Conservation (phyloP, 306 rosid genomes). For the Cucurbita maxima region DNA sequence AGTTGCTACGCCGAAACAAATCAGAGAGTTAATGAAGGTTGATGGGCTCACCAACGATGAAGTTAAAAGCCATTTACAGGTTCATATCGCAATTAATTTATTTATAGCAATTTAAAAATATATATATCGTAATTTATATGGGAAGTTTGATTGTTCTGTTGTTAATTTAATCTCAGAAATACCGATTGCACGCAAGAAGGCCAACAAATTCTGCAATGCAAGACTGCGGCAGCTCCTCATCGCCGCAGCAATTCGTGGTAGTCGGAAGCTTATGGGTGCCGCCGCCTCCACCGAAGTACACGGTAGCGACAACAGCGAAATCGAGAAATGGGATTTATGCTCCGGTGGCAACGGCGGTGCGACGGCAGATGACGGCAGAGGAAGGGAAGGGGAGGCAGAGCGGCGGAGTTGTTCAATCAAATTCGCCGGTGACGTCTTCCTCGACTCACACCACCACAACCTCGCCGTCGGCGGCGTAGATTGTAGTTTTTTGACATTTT, state of each 20-base stretch:
- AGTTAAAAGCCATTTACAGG: constrained; percentile 68
- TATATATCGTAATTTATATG: neutral
- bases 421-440: neutral
- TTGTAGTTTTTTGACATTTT: neutral
- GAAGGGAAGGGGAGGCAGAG: neutral
- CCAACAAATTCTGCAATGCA: constrained; percentile 42
- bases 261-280: constrained; percentile 77
- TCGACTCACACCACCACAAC: neutral
- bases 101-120: neutral
- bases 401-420: neutral
- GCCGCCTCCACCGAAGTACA: constrained; percentile 27
- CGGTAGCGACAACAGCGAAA: constrained; percentile 21
- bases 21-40: constrained; percentile 49
- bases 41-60: constrained; percentile 63
- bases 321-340: constrained; percentile 36
- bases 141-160: neutral
- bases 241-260: constrained; percentile 49
- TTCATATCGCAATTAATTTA: neutral
- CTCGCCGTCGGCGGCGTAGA: neutral
- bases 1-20: constrained; percentile 62
- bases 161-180: constrained; percentile 37
- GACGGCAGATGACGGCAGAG: neutral
- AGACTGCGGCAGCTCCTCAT: constrained; percentile 26
- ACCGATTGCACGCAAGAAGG: constrained; percentile 65
- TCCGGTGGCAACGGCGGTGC: constrained; percentile 44